These are phyloP conservation scores for Pistacia atlantica DNA, from an alignment of 345 rosid genomes.

Conservation along the genomic window DNA sequence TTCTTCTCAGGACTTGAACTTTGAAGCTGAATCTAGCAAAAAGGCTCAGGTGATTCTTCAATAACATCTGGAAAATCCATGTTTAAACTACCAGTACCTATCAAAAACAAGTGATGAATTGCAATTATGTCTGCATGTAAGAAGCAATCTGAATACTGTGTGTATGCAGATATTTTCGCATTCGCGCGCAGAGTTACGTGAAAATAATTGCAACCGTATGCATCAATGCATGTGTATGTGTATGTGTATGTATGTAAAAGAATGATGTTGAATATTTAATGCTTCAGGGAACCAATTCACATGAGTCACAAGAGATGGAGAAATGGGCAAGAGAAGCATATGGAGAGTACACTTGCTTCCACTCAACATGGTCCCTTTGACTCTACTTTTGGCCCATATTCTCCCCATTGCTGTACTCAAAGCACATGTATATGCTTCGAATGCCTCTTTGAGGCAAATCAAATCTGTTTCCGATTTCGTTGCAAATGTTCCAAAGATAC, in stretches of 20 bases:
- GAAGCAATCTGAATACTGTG: background rate
- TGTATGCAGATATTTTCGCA: background rate
- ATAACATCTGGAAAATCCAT: background rate
- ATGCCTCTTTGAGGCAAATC: conserved; percentile 22
- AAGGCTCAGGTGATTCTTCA: conserved; percentile 33
- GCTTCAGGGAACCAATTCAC: conserved; percentile 47
- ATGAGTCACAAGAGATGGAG: conserved; percentile 36
- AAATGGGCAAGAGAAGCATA: conserved; percentile 39
- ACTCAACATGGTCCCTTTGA: conserved; percentile 54
- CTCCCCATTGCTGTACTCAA: conserved; percentile 9
- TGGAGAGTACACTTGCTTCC: conserved; percentile 38
- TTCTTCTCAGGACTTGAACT: conserved; percentile 26
- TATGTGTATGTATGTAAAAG: background rate
- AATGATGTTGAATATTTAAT: conserved; percentile 22
- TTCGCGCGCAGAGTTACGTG: too few relatives aligned
- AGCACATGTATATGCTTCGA: conserved; percentile 41
- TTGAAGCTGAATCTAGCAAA: conserved; percentile 17
- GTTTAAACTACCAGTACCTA: too few relatives aligned
- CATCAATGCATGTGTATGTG: background rate
- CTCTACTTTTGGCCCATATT: conserved; percentile 38
- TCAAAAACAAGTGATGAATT: background rate
- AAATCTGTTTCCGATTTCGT: conserved; percentile 29
- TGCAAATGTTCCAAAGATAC: conserved; percentile 22
- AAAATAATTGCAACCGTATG: conserved; percentile 6
- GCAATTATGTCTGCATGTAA: background rate